Base-by-base conservation (phyloP, 75 land plant genomes). In the Pseudotsuga menziesii region DNA sequence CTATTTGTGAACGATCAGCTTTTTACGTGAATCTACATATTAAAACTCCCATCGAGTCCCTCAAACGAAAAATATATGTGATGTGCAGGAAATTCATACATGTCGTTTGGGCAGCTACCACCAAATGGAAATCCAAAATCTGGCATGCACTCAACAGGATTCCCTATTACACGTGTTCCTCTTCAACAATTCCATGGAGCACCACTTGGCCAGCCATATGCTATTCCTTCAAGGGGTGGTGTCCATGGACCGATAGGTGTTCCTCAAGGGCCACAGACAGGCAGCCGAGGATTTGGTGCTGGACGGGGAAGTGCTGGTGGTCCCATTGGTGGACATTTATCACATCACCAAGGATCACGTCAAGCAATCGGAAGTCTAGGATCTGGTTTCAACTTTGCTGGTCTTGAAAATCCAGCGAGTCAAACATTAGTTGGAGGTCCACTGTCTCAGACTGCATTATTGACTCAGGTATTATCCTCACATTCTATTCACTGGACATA, bases 181-280 rank as follows among this genome's bases (percentile, higher is more conserved):
- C 79, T 97, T 57, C 90, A 91, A n/a, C 88, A 88, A 25, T 97
- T 89, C 79, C 93, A 86, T 57, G 95, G 92, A 20, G 89, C 86
- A 44, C 99, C 98, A 11, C 94, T 84, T 26, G 83, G 93, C 48
- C 98, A 94, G 77, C 98, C 99, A 58, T 97, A 97, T 83, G 96
- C 99, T 8, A 97, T 94, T 78, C 99, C 99, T 57, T 85, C 98
- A 29, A 89, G 99, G 75, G 98, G 92, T 58, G 92, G 92, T 79
- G 85, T 90, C 59, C 99, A 92, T 91, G 99, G 99, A 56, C 96
- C 99, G 57, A 90, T 97, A 76, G 99, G 99, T 72, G 88, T 89
- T 61, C 88, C 95, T 77, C 98, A 95, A 74, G 92, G 88, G 62
- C 93, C 95, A 27, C 98, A 85, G 57, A 76, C 93, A 58, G 96